Base-by-base conservation (phyloP, 1,284 basidiomycete genomes). In the Trametes pubescens region DNA sequence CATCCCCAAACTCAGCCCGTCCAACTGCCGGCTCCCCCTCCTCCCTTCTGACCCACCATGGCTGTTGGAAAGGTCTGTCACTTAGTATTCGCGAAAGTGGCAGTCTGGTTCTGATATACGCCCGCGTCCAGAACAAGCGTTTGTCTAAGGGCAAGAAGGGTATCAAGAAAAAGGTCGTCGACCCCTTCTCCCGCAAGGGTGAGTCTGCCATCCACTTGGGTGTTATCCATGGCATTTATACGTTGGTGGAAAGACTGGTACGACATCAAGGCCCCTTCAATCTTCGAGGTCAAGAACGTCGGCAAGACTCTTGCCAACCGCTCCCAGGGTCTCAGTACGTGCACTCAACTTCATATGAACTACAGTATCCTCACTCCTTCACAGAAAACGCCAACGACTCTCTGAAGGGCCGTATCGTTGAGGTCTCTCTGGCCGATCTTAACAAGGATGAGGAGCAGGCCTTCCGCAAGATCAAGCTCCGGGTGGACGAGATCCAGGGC, bases 381-480 rank as follows among this genome's bases (percentile, higher is more conserved):
- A 7, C 75, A 97, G 96, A 96, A 89, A 99, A 99, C 79, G 96
- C 98, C 81, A 96, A 96, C 80, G 98, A 99, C 84, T 98, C 95
- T 52, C 85, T 99, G 76, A 98, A 96, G 86, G 97, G 97, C 73
- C 96, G 98, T 76, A 92, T 99, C 75, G 81, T 99, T 66, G 98
- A 99, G 83, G 84, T 98, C 68, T 99, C 98, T 51, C 91, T 99
- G 67, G 97, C 91, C 67, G 98, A 99, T 82, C 91, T 99, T 69
- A 97, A 96, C 90, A 98, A 98, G 86, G 98, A 99, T 80, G 97
- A 99, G 85, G 98, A 99, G 80, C 95, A 99, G 80, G 91, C 95
- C 64, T 99, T 97, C 95, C 93, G 98, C 80, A 99, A 99, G 89
- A 97, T 99, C 83, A 95, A 96, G 84, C 90, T 99, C 79, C 93